A percentile compares a stretch with the other conserved stretches of the same genome.
phyloP scores from a whole-genome alignment of 2,329 filamentous ascomycete species.

The Ophiostoma pallidulum region DNA sequence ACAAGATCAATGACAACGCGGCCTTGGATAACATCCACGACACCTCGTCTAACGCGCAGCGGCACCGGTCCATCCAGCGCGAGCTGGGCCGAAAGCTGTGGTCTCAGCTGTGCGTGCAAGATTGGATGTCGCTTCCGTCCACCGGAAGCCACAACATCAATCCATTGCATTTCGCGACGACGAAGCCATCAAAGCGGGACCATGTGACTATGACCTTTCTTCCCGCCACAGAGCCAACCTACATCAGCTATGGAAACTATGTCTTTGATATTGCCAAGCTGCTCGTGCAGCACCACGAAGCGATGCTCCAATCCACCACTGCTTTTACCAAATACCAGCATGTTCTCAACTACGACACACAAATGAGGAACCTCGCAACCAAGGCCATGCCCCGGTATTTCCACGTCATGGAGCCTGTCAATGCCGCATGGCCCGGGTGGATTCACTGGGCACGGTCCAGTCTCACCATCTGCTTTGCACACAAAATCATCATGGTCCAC shows the following conservation, averaged over 20 bases:
- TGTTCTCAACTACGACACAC: constrained; percentile 2
- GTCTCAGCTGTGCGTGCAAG: constrained; percentile 2
- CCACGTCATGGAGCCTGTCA: constrained; percentile 1
- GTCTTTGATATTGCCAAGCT: constrained; percentile 4
- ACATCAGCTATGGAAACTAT: constrained; percentile 3
- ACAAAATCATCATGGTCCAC: constrained; percentile 4
- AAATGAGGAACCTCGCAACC: constrained; percentile 2
- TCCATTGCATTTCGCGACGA: constrained; percentile 1
- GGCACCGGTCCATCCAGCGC: neutral
- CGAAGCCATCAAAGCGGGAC: constrained; percentile 2
- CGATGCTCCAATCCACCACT: constrained; percentile 2
- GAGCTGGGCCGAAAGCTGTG: constrained; percentile 2
- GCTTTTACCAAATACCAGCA: constrained; percentile 2
- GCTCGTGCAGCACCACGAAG: constrained; percentile 2
- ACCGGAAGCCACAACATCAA: constrained; percentile 1
- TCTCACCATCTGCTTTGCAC: constrained; percentile 3
- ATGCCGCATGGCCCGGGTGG: neutral
- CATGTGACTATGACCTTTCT: neutral
- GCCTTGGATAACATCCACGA: neutral
- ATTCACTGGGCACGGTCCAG: constrained; percentile 2
- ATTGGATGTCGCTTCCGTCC: constrained; percentile 2
- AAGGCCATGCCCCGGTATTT: constrained; percentile 2
- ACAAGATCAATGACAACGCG: neutral
- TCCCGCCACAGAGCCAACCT: constrained; percentile 1
- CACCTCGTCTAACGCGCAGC: neutral